A percentile compares a stretch with the other conserved stretches of the same genome.
phyloP scores from a whole-genome alignment of 495 filamentous ascomycete species.

The Aspergillus mulundensis region DNA sequence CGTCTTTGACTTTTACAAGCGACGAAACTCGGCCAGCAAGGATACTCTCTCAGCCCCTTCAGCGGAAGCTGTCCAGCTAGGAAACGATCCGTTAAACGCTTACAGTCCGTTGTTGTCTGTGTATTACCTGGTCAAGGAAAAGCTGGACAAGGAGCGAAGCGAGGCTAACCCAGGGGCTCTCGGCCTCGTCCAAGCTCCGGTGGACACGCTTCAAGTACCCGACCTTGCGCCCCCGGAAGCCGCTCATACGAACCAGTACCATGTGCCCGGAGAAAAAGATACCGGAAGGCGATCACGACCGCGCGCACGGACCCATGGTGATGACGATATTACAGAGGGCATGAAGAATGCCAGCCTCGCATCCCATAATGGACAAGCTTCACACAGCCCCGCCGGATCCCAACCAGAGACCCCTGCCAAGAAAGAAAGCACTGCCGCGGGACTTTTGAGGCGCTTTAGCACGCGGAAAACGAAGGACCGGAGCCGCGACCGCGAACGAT shows the following conservation, averaged over 20 bases:
- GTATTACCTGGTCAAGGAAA: conserved; percentile 94
- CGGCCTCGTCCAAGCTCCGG: conserved; percentile 50
- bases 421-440: conserved; percentile 83
- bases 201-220: conserved; percentile 63
- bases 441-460: conserved; percentile 87
- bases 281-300: conserved; percentile 76
- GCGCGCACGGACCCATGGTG: conserved; percentile 87
- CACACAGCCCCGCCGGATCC: conserved; percentile 51
- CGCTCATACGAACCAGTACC: conserved; percentile 90
- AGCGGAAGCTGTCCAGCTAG: conserved; percentile 74
- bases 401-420: conserved; percentile 61
- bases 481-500: conserved; percentile 46
- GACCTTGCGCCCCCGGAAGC: conserved; percentile 77
- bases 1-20: conserved; percentile 96
- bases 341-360: conserved; percentile 68
- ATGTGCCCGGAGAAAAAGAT: conserved; percentile 76
- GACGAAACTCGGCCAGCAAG: conserved; percentile 83
- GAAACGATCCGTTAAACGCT: conserved; percentile 86
- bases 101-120: conserved; percentile 90
- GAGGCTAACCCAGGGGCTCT: conserved; percentile 61
- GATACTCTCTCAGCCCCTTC: conserved; percentile 88
- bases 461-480: conserved; percentile 68
- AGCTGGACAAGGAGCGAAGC: conserved; percentile 73
- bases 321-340: conserved; percentile 80
- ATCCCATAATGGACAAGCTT: conserved; percentile 46